Conservation (phyloP, 2,329 filamentous ascomycete genomes). For the Cephalotrichum gorgonifer region DNA sequence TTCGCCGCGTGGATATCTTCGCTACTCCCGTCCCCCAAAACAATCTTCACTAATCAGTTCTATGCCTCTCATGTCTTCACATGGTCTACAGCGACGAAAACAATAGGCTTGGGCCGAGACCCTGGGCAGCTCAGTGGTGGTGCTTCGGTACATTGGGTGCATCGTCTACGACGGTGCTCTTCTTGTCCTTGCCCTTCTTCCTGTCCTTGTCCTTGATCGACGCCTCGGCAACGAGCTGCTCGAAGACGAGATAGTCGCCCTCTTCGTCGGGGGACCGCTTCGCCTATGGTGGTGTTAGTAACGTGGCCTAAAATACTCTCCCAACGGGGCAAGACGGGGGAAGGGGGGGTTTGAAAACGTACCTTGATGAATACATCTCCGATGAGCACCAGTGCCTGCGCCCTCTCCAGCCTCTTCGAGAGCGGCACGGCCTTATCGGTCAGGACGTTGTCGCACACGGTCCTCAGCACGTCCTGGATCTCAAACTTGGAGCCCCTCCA, state of each 20-base stretch:
- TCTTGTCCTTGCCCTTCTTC: conserved; percentile 45
- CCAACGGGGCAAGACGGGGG: neutral
- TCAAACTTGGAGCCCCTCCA: conserved; percentile 97
- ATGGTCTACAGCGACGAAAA: neutral
- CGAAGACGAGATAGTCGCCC: conserved; percentile 96
- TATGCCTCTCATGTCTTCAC: neutral
- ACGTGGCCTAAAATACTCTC: conserved; percentile 5
- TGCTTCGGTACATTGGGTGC: conserved; percentile 12
- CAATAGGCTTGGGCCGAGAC: neutral
- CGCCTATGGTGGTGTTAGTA: conserved; percentile 43
- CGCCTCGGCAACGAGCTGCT: conserved; percentile 93
- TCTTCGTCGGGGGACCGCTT: conserved; percentile 89
- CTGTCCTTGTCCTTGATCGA: conserved; percentile 83
- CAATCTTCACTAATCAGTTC: neutral
- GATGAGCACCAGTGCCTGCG: conserved; percentile 78
- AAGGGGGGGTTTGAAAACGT: conserved; percentile 18
- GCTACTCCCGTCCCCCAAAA: neutral
- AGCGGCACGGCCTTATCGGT: conserved; percentile 69
- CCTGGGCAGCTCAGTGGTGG: neutral
- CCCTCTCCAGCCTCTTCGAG: conserved; percentile 80
- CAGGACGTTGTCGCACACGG: conserved; percentile 85
- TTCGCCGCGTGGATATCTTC: neutral
- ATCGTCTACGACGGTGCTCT: conserved; percentile 13
- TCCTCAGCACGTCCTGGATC: conserved; percentile 89
- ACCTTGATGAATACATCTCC: conserved; percentile 87